Conservation (phyloP, 352 stramenopile genomes). For the Globisporangium polare region DNA sequence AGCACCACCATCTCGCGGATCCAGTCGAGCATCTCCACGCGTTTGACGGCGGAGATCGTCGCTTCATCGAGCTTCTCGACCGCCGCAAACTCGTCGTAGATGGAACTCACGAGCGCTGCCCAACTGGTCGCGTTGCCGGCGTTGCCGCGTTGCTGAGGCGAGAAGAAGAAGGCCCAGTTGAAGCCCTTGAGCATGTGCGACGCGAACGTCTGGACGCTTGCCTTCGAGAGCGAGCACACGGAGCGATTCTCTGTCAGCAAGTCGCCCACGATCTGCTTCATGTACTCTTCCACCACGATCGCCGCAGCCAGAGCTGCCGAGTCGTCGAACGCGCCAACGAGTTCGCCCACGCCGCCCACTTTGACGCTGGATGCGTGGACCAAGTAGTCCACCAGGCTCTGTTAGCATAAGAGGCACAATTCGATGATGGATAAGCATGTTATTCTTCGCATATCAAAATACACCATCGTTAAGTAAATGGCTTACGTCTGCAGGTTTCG, state of each 20-base stretch:
- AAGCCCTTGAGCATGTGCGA: constrained; percentile 50
- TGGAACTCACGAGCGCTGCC: background rate
- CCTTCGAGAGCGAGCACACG: constrained; percentile 14
- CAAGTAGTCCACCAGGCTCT: constrained; percentile 73
- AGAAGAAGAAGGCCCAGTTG: constrained; percentile 31
- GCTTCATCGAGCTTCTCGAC: background rate
- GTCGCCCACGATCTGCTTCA: constrained; percentile 53
- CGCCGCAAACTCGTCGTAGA: constrained; percentile 10
- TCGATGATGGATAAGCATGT: background rate
- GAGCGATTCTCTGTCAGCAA: background rate
- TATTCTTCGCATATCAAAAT: background rate
- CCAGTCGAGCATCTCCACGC: constrained; percentile 5
- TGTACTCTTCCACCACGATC: constrained; percentile 81
- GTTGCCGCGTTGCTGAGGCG: background rate
- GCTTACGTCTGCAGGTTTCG: constrained; percentile 53
- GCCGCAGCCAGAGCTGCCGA: constrained; percentile 58
- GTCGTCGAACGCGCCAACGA: constrained; percentile 79
- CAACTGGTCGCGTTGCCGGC: background rate
- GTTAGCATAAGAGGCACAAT: constrained; percentile 3
- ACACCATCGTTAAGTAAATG: background rate
- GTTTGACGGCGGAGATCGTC: background rate
- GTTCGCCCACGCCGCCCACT: constrained; percentile 44
- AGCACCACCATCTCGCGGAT: constrained; percentile 13
- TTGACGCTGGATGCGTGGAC: constrained; percentile 69
- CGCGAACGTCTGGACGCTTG: constrained; percentile 38